phyloP scores from a whole-genome alignment of 169 alveolate species.

The Eimeria mitis region DNA sequence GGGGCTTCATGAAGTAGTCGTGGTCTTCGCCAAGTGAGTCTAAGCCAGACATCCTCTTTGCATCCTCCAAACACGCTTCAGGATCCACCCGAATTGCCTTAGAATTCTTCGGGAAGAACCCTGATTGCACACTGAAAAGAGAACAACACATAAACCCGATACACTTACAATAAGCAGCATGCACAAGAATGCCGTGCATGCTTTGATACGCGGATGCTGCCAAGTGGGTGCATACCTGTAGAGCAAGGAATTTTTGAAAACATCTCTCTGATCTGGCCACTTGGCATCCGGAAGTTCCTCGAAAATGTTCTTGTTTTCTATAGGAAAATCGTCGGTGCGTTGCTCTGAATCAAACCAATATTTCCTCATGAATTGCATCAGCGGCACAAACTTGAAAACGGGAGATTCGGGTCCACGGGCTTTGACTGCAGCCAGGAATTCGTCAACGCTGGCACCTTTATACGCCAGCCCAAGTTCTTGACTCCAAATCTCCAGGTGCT shows the following conservation, averaged over 20 bases:
- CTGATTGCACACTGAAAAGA: conserved; percentile 78
- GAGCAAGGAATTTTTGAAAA: conserved; percentile 84
- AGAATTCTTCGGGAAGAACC: conserved; percentile 85
- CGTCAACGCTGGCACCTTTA: conserved; percentile 85
- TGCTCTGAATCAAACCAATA: conserved; percentile 86
- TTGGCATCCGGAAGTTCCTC: conserved; percentile 85
- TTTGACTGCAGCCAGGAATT: conserved; percentile 85
- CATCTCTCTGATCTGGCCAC: conserved; percentile 85
- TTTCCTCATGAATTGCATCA: conserved; percentile 87
- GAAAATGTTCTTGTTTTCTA: conserved; percentile 81
- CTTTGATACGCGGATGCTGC: background rate
- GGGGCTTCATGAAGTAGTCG: conserved; percentile 78
- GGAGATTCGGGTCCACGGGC: conserved; percentile 88
- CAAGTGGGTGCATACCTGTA: conserved; percentile 63
- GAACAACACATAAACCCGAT: background rate
- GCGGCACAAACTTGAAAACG: conserved; percentile 87
- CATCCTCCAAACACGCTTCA: conserved; percentile 82
- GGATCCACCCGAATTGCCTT: conserved; percentile 82
- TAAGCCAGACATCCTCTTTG: conserved; percentile 73
- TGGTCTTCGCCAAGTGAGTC: conserved; percentile 71
- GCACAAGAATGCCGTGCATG: background rate
- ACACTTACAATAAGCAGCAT: background rate
- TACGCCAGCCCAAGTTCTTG: conserved; percentile 85
- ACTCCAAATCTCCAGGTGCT: conserved; percentile 85
- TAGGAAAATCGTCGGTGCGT: conserved; percentile 85